phyloP scores from a whole-genome alignment of 78 protist genomes.

The Emiliania huxleyi region DNA sequence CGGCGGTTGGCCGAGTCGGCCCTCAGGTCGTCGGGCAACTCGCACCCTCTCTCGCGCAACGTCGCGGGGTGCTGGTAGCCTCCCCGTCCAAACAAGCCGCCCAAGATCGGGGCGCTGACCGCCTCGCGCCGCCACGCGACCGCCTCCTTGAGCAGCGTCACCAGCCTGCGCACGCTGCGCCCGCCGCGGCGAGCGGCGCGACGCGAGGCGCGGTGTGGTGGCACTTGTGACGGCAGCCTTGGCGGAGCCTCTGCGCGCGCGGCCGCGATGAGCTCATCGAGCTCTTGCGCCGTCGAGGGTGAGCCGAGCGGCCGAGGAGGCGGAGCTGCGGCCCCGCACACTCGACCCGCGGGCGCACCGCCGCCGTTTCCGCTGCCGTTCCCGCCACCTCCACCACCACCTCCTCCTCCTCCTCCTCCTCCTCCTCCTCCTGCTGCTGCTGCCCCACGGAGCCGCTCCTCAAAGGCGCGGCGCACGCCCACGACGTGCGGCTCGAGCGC shows the following conservation, averaged over 20 bases:
- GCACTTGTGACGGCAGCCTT: too few relatives aligned
- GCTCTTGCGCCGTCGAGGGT: not conserved
- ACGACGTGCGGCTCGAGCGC: not conserved
- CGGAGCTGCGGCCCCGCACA: not conserved
- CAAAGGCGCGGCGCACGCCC: not conserved
- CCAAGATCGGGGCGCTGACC: not conserved
- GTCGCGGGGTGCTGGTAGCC: not conserved
- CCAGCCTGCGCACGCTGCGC: not conserved
- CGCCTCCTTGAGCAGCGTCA: not conserved
- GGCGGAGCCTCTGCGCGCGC: too few relatives aligned
- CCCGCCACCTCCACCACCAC: too few relatives aligned
- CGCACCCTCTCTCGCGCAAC: not conserved
- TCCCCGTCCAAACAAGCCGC: not conserved
- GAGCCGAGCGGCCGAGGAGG: not conserved
- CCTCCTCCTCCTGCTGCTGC: too few relatives aligned
- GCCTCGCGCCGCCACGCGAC: not conserved
- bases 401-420: too few relatives aligned
- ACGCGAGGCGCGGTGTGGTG: too few relatives aligned
- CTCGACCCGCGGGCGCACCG: not conserved
- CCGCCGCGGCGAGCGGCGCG: too few relatives aligned
- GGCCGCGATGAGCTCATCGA: not conserved
- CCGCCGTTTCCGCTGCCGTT: not conserved
- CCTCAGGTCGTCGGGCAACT: not conserved
- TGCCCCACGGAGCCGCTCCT: not conserved
- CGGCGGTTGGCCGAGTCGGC: not conserved